phyloP scores from a whole-genome alignment of 208 protist species.

The Wallacemonas collosoma region DNA sequence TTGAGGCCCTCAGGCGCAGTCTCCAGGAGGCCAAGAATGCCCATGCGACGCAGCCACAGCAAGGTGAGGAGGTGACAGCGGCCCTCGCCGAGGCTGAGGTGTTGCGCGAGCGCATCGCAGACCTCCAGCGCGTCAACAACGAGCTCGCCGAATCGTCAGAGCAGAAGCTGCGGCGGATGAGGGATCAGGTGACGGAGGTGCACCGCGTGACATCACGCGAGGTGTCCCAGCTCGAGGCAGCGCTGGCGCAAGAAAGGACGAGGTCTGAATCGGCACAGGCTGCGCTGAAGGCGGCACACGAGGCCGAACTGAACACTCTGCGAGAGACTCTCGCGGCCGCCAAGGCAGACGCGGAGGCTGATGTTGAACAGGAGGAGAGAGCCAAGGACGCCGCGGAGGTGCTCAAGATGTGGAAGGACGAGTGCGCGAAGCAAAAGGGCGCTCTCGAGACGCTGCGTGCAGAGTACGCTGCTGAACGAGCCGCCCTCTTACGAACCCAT shows the following conservation, averaged over 20 bases:
- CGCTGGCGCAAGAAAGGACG: constrained; percentile 2
- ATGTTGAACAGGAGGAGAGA: not conserved
- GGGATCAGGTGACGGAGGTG: constrained; percentile 19
- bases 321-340: not conserved
- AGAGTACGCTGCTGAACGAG: not conserved
- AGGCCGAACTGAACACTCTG: not conserved
- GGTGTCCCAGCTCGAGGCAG: constrained; percentile 1
- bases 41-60: not conserved
- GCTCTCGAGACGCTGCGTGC: not conserved
- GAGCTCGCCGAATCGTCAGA: constrained; percentile 31
- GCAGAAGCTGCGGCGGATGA: constrained; percentile 26
- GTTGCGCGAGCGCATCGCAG: constrained; percentile 25
- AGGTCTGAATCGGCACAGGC: constrained; percentile 3
- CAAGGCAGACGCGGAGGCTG: not conserved
- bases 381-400: not conserved
- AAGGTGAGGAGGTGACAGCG: not conserved
- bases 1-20: constrained; percentile 15
- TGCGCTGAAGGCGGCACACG: constrained; percentile 12
- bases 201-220: constrained; percentile 8
- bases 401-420: not conserved
- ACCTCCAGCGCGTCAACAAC: constrained; percentile 18
- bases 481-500: not conserved
- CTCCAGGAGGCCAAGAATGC: constrained; percentile 7
- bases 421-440: not conserved
- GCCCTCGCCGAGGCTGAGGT: constrained; percentile 12